Evolutionary conservation across 257 asterid genomes (phyloP), one percentile per base, ranked within the genome.

Genomic region (Penstemon eatonii): DNA sequence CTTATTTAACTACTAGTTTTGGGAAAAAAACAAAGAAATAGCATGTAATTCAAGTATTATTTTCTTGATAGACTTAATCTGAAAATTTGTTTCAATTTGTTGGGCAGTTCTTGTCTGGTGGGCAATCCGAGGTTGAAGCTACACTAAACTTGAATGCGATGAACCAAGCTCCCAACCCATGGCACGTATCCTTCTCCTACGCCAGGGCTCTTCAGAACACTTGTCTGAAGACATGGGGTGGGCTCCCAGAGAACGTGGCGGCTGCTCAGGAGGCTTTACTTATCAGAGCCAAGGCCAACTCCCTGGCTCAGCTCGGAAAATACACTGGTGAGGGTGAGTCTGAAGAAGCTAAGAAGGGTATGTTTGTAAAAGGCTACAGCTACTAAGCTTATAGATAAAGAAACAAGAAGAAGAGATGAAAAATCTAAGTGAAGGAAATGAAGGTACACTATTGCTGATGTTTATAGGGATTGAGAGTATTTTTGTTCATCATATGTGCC

Each of bases 191-290:
- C 2, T 86, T 86, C 77, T 83, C 92, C 39, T 86, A 86, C 49
- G 92, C 92, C 6, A 73, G 92, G 67, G 92, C 92, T 10, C 89
- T 86, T 12, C 92, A 86, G 74, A 86, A 86, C 87, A 86, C 92
- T 47, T 83, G 89, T 75, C 72, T 86, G 81, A 86, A 86, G 82
- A 79, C 87, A 45, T 86, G 92, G 92, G 92, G 87, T 40, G 92
- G 92, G 50, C 81, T 56, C 52, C 84, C 85, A 4, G 92, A 81
- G 76, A 85, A 83, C 12, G 87, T 85, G 11, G 60, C 75, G 75
- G 87, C 80, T 13, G 92, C 92, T 50, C 92, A 86, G 45, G 83
- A 83, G 9, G n/a, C 80, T 19, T 67, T 86, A 78, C 83, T 86
- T 7, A 1, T 55, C 58, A 70, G 92, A 75, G 92, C 92, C 44